Evolutionary conservation across 305 asterid genomes (phyloP).

Genomic region (Stenogyne calaminthoides): DNA sequence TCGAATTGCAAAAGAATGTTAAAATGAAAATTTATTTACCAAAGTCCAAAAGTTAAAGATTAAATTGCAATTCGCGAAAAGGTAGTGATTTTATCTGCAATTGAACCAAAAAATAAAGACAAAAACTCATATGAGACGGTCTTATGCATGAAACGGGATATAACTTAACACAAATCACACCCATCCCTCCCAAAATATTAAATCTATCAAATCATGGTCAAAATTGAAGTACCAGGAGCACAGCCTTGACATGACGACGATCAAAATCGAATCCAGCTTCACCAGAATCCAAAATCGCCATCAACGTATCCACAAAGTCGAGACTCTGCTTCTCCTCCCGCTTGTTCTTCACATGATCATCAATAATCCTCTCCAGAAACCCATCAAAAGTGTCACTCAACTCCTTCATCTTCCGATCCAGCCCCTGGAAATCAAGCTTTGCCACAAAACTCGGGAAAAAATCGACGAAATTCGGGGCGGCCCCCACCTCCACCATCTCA

Average conservation of each 20-base stretch:
- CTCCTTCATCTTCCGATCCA: conserved; percentile 31
- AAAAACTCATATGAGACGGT: no score
- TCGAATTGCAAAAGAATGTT: no score
- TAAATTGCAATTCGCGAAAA: no score
- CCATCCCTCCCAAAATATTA: no score
- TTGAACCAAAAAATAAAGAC: no score
- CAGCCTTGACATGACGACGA: conserved; percentile 48
- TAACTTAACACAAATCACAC: no score
- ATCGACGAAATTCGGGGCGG: conserved; percentile 18
- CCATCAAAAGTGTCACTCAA: conserved; percentile 38
- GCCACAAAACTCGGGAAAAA: conserved; percentile 42
- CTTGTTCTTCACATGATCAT: conserved; percentile 32
- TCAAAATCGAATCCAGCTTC: conserved; percentile 45
- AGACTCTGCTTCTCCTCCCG: not conserved
- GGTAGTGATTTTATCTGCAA: no score
- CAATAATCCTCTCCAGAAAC: conserved; percentile 45
- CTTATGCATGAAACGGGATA: no score
- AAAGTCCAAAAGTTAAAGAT: no score
- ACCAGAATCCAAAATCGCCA: conserved; percentile 45
- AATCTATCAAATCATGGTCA: no score
- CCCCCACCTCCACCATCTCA: not conserved
- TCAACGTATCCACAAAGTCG: conserved; percentile 47
- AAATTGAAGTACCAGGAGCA: conserved; percentile 37
- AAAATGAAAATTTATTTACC: no score
- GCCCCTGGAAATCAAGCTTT: conserved; percentile 43